Base-by-base conservation (phyloP, 805 yeast species). In the Zygoascus biomembranicola region DNA sequence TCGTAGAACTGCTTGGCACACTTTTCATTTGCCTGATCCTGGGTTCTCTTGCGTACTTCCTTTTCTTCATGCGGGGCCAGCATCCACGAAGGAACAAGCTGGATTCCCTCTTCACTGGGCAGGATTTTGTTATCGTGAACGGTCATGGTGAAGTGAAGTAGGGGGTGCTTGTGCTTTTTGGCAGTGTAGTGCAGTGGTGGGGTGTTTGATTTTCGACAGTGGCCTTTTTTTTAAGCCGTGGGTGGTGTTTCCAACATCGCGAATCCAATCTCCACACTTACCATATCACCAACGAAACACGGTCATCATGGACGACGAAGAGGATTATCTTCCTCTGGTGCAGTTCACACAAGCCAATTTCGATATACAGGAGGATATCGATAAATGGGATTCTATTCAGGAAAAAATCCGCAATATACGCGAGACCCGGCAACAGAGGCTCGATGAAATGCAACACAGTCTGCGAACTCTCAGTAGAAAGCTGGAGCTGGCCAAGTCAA, bases 11-110 rank as follows among this genome's bases (percentile, higher is more conserved):
- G 60, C 31, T 56, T 53, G 23, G 64, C 63, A 53, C 73, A 69
- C 43, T 57, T 61, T 43, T 59, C 52, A 47, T 68, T 62, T 14
- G 71, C 62, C 54, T 59, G 67, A 37, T 64, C 66, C 52, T 68
- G 72, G 47, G 63, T 59, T 48, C 63, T 61, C 37, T 63, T 58
- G 6, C 68, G 61, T 42, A 69, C 60, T 54, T 61, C 66, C 57
- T 65, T 67, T 52, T 69, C 73, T 46, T 69, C 73, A 55, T 65
- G 54, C 2, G 73, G 73, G 8, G 73, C 68, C 42, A 69, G 59
- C 49, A 69, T 63, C 73, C 73, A 69, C n/a, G 64, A 60, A 2
- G 73, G 72, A 3, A 62, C 55, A 37, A 39, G 18, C 20, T 49
- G 43, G 16, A 32, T 46, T n/a, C 26, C 41, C 9, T 26, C 49